These are phyloP conservation scores for Haplosporangium gracile DNA, from an alignment of 192 early-diverging fungal genomes.

Conservation along the genomic window DNA sequence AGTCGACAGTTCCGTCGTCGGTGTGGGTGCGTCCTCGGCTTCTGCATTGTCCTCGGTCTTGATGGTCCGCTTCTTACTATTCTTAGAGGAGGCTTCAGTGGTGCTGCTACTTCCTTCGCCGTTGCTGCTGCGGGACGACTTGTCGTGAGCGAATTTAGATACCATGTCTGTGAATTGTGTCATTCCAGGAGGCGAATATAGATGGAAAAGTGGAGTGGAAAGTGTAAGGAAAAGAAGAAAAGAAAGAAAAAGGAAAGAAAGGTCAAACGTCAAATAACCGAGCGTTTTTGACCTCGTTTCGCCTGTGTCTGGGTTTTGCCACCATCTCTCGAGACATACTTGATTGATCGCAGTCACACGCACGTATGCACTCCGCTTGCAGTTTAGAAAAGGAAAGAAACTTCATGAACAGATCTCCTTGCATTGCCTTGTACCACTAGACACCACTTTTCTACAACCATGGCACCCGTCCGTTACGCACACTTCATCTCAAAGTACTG, in stretches of 20 bases:
- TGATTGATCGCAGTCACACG: neutral
- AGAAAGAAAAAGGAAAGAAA: neutral
- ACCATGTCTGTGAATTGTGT: slow-evolving; percentile 24
- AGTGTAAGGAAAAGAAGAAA: neutral
- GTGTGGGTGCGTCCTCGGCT: neutral
- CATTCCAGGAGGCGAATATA: slow-evolving; percentile 1
- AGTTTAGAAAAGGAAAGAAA: neutral
- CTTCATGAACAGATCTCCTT: neutral
- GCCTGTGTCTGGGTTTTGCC: neutral
- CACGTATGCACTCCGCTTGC: neutral
- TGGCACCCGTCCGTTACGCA: slow-evolving; percentile 36
- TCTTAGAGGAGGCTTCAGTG: neutral
- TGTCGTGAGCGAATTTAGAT: slow-evolving; percentile 40
- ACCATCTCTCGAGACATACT: neutral
- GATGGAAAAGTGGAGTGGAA: neutral
- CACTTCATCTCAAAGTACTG: slow-evolving; percentile 47
- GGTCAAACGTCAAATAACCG: neutral
- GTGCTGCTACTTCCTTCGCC: slow-evolving; percentile 1
- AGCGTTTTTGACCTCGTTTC: neutral
- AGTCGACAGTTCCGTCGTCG: slow-evolving; percentile 2
- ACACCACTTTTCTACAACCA: neutral
- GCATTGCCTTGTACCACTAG: too few species aligned
- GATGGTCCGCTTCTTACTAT: slow-evolving; percentile 27
- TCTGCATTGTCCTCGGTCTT: neutral
- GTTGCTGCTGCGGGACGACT: neutral